Conservation (phyloP, 129 eudicot genomes). For the Arctium minus region DNA sequence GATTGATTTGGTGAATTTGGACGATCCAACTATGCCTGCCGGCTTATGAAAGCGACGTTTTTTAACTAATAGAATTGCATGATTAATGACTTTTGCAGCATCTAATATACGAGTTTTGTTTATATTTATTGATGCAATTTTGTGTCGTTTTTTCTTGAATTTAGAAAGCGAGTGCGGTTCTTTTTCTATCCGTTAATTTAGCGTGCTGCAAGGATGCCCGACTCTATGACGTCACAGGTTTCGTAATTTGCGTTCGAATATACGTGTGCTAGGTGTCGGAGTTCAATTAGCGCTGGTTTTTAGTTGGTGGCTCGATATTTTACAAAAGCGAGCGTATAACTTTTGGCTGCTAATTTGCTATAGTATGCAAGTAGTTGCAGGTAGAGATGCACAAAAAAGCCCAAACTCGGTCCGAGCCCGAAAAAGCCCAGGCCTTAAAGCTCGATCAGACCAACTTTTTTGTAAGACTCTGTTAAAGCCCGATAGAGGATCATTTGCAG, state of each 20-base stretch:
- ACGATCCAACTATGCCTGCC: constrained; percentile 19
- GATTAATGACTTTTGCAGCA: constrained; percentile 17
- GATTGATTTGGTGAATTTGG: constrained; percentile 7
- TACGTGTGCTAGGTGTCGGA: constrained; percentile 65
- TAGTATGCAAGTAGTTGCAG: constrained; percentile 59
- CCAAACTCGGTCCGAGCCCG: no score
- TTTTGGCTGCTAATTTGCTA: constrained; percentile 64
- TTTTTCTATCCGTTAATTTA: background rate
- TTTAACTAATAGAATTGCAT: constrained; percentile 4
- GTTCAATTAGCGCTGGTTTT: constrained; percentile 60
- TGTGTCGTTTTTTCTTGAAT: background rate
- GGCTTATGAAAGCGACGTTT: constrained; percentile 27
- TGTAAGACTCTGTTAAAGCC: background rate
- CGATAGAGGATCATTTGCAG: background rate
- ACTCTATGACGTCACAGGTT: no score
- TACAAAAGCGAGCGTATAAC: constrained; percentile 41
- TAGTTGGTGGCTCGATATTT: constrained; percentile 61
- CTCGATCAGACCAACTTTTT: no score
- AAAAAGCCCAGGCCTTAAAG: no score
- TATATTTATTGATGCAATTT: background rate
- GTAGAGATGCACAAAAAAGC: constrained; percentile 6
- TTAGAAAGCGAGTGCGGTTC: background rate
- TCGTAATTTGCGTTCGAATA: no score
- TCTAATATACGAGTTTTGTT: background rate
- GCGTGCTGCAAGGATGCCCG: background rate